phyloP scores from a whole-genome alignment of 371 early-diverging fungal genomes.

The Mucor mucedo region DNA sequence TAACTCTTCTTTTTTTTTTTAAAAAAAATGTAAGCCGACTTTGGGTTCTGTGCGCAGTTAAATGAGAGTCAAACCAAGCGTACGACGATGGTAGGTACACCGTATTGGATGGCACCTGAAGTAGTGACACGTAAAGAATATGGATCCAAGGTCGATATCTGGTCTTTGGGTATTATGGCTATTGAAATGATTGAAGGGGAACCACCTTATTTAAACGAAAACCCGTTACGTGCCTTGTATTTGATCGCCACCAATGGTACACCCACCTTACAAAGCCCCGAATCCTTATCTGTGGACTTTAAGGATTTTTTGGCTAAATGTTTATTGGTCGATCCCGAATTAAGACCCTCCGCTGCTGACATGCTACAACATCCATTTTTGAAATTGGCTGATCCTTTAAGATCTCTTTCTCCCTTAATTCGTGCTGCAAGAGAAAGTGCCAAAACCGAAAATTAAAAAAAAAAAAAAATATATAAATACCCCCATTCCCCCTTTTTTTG shows the following conservation, averaged over 20 bases:
- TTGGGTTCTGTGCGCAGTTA: slow-evolving; percentile 86
- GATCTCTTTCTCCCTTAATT: slow-evolving; percentile 31
- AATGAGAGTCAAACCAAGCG: slow-evolving; percentile 66
- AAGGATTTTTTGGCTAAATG: slow-evolving; percentile 69
- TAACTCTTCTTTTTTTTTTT: no score
- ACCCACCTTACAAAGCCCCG: slow-evolving; percentile 76
- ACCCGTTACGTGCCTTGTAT: slow-evolving; percentile 78
- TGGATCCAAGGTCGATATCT: slow-evolving; percentile 85
- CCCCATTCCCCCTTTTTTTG: neutral
- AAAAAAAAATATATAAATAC: neutral
- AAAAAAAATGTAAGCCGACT: slow-evolving; percentile 66
- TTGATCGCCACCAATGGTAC: slow-evolving; percentile 86
- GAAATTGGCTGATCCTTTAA: slow-evolving; percentile 24
- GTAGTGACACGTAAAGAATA: slow-evolving; percentile 83
- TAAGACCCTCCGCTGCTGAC: slow-evolving; percentile 32
- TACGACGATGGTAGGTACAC: slow-evolving; percentile 82
- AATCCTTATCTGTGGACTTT: slow-evolving; percentile 63
- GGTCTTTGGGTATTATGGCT: slow-evolving; percentile 90
- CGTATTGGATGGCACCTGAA: slow-evolving; percentile 89
- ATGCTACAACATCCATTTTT: slow-evolving; percentile 32
- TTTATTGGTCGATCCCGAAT: slow-evolving; percentile 67
- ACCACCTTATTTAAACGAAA: slow-evolving; percentile 85
- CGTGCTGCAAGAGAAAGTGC: slow-evolving; percentile 52
- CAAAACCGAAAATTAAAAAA: slow-evolving; percentile 3
- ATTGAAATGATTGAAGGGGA: slow-evolving; percentile 80